Evolutionary conservation across 2,329 filamentous ascomycete genomes (phyloP), one percentile per base, ranked within the genome.

Genomic region (Stenocarpella maydis): DNA sequence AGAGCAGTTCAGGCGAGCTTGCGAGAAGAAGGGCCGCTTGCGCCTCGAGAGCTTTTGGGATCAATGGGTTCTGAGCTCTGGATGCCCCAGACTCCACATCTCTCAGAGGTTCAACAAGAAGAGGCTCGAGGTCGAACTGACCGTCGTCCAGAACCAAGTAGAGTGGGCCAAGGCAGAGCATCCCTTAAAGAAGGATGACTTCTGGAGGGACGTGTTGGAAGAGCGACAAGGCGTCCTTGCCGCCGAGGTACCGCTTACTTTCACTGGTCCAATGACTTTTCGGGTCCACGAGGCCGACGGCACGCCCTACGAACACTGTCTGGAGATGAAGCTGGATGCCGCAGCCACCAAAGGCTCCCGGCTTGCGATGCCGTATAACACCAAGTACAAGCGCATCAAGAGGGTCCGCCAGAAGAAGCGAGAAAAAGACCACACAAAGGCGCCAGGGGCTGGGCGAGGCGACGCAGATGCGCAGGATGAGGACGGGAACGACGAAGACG

Each of bases 371-470:
- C 95, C 95, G 0, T 99, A 99, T 81, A 98, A 98, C 76, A 99
- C 96, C 0, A 99, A 99, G 78, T 99, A 99, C 82, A 99, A 98
- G 82, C 91, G 97, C 10, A 86, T 99, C 3, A 99, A 99, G 83
- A 87, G 95, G 55, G 98, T 92, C 70, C 89, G 92, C 31, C 71
- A 72, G 24, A 72, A 65, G 10, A 72, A 72, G 53, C 86, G 92
- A 39, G 90, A 95, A 78, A 94, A 94, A 78, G 93, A 97, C 78
- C 90, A 93, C 71, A 89, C 88, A 26, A 72, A 63, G 47, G 87
- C 87, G 47, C 89, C 87, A 61, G 88, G 85, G 28, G 86, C 83
- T 52, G 87, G 87, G 64, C 19, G 58, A 26, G 67, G 60, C 24
- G 71, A 72, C n/a, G 58, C 50, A 21, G 92, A 92, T 76, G 85